Percentiles rank a stretch among this genome's conserved stretches.
phyloP scores from a whole-genome alignment of 768 basidiomycete species.

The Trametes sanguinea region DNA sequence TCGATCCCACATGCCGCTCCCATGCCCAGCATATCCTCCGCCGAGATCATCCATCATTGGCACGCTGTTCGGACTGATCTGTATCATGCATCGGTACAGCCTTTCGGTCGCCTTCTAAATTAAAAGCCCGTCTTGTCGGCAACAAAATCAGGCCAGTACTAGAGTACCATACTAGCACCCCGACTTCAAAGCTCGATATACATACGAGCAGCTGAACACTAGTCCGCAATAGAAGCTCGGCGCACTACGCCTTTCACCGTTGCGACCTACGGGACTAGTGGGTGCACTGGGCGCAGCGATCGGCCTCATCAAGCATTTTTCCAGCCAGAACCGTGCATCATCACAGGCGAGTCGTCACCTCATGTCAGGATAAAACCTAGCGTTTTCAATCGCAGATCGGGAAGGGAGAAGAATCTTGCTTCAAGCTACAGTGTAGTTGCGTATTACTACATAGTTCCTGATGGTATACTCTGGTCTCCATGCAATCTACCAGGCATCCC shows the following conservation, averaged over 20 bases:
- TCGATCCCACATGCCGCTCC: conserved; percentile 16
- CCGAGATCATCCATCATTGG: conserved; percentile 21
- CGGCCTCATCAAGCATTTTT: background rate
- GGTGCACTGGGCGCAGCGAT: background rate
- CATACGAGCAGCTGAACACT: background rate
- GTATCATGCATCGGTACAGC: conserved; percentile 22
- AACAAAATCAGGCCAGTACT: too few species aligned
- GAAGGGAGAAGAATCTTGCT: background rate
- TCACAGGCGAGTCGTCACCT: conserved; percentile 9
- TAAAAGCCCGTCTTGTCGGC: background rate
- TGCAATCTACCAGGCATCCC: background rate
- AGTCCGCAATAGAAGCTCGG: background rate
- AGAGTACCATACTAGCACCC: background rate
- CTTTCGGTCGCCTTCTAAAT: conserved; percentile 12
- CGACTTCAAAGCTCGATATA: background rate
- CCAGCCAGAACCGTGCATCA: conserved; percentile 2
- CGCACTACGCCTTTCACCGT: background rate
- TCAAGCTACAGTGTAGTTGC: background rate
- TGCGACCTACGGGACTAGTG: background rate
- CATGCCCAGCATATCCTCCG: conserved; percentile 14
- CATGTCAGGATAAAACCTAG: conserved; percentile 14
- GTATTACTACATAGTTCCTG: background rate
- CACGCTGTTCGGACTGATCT: conserved; percentile 15
- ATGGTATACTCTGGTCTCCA: background rate
- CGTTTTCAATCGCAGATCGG: background rate